phyloP scores from a whole-genome alignment of 495 filamentous ascomycete genomes.

The Aspergillus diversus region DNA sequence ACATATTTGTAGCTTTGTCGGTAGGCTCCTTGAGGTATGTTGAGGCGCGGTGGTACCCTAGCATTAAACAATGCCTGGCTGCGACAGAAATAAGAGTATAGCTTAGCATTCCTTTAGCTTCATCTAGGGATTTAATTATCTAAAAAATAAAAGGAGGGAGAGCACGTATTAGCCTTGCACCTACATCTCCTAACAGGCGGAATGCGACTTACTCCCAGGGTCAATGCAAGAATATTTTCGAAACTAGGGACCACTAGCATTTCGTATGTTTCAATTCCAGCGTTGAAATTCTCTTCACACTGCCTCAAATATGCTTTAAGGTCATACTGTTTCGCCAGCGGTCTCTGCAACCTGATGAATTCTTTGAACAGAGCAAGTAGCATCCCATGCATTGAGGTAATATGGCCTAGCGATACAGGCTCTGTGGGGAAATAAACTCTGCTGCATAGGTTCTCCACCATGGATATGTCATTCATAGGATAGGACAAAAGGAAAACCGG shows the following conservation, averaged over 20 bases:
- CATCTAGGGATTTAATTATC: conserved; percentile 27
- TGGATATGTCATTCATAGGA: conserved; percentile 20
- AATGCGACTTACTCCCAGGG: conserved; percentile 25
- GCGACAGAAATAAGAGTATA: conserved; percentile 20
- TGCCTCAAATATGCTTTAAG: conserved; percentile 16
- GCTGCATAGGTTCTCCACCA: conserved; percentile 29
- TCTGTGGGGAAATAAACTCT: conserved; percentile 31
- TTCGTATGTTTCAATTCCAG: conserved; percentile 24
- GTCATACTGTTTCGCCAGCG: conserved; percentile 22
- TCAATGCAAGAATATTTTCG: conserved; percentile 30
- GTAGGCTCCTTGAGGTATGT: conserved; percentile 17
- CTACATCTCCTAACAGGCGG: background rate
- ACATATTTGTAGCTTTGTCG: conserved; percentile 13
- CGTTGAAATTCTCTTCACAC: conserved; percentile 25
- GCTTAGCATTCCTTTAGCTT: conserved; percentile 20
- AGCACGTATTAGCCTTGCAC: background rate
- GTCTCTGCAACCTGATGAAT: conserved; percentile 16
- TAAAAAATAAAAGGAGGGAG: background rate
- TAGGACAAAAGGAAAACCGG: conserved; percentile 12
- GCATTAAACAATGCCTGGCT: conserved; percentile 25
- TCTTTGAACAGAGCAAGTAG: conserved; percentile 28
- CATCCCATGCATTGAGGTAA: conserved; percentile 30
- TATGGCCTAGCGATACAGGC: conserved; percentile 18
- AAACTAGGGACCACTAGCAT: conserved; percentile 28
- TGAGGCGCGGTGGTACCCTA: conserved; percentile 24